A percentile compares a stretch with the other conserved stretches of the same genome.
Conservation (phyloP, 345 rosid species). For the Gossypium stocksii region DNA sequence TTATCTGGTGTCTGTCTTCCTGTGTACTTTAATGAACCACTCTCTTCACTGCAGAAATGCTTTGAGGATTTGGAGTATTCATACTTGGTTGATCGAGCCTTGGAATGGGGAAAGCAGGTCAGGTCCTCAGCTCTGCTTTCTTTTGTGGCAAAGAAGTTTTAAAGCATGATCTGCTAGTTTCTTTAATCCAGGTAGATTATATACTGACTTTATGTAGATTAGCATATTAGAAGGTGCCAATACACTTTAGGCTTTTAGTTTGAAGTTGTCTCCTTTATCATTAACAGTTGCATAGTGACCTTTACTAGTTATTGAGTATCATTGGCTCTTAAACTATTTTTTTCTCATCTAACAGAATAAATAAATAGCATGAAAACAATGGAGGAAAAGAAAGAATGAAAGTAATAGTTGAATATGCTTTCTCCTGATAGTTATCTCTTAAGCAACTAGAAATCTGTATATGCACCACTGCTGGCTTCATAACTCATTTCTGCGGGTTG, state of each 20-base stretch:
- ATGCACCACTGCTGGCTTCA: background rate
- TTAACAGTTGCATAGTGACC: background rate
- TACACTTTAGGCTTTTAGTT: background rate
- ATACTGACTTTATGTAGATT: constrained; percentile 10
- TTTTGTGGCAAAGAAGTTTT: constrained; percentile 29
- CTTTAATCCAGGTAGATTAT: constrained; percentile 21
- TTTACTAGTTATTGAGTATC: background rate
- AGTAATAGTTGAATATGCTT: background rate
- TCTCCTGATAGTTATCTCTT: background rate
- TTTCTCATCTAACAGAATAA: background rate
- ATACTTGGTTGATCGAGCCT: constrained; percentile 80
- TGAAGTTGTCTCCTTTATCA: background rate
- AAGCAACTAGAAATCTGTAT: background rate
- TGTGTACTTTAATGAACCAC: constrained; percentile 94
- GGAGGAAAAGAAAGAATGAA: background rate
- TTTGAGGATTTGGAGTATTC: constrained; percentile 99
- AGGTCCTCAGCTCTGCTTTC: constrained; percentile 34
- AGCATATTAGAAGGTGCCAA: background rate
- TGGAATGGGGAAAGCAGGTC: constrained; percentile 98
- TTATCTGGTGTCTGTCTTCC: constrained; percentile 99
- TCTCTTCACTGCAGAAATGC: constrained; percentile 95
- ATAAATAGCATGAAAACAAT: background rate
- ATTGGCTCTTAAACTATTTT: background rate
- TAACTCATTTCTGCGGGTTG: background rate
- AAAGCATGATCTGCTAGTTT: constrained; percentile 30